phyloP scores from a whole-genome alignment of 768 basidiomycete species.

The Peribolospora kevripleyi region DNA sequence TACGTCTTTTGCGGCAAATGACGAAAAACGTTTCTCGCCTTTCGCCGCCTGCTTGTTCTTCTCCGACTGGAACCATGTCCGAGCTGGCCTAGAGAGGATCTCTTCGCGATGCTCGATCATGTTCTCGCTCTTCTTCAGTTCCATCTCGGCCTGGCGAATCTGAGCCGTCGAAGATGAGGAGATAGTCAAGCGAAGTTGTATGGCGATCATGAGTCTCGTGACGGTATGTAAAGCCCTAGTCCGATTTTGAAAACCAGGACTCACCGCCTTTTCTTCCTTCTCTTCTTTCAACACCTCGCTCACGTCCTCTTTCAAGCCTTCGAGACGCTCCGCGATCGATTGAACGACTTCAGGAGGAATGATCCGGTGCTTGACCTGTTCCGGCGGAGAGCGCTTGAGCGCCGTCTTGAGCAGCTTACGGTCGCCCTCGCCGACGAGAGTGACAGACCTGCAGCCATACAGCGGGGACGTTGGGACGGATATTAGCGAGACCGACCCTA shows the following conservation, averaged over 20 bases:
- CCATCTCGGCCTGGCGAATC: constrained; percentile 85
- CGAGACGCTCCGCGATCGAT: constrained; percentile 45
- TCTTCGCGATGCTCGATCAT: constrained; percentile 79
- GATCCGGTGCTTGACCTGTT: constrained; percentile 69
- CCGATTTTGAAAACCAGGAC: constrained; percentile 1
- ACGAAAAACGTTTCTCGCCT: constrained; percentile 28
- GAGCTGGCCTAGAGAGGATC: constrained; percentile 74
- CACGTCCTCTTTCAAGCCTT: constrained; percentile 49
- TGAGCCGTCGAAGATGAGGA: constrained; percentile 18
- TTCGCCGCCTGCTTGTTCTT: constrained; percentile 59
- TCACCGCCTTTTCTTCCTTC: constrained; percentile 75
- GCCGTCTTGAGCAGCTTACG: constrained; percentile 88
- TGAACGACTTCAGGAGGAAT: constrained; percentile 49
- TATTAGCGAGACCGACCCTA: background rate
- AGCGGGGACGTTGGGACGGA: background rate
- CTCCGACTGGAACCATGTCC: constrained; percentile 92
- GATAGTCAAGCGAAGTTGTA: background rate
- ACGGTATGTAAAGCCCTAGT: background rate
- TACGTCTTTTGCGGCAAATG: background rate
- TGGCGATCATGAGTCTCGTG: constrained; percentile 2
- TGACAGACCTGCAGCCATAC: constrained; percentile 44
- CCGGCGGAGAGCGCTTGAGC: constrained; percentile 56
- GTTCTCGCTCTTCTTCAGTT: constrained; percentile 79
- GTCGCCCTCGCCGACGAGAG: constrained; percentile 84
- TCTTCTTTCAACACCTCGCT: constrained; percentile 63